A percentile compares a stretch with the other conserved stretches of the same genome.
These are phyloP conservation scores for Trichocladium antarcticum DNA, from an alignment of 495 filamentous ascomycete genomes.

Conservation along the genomic window DNA sequence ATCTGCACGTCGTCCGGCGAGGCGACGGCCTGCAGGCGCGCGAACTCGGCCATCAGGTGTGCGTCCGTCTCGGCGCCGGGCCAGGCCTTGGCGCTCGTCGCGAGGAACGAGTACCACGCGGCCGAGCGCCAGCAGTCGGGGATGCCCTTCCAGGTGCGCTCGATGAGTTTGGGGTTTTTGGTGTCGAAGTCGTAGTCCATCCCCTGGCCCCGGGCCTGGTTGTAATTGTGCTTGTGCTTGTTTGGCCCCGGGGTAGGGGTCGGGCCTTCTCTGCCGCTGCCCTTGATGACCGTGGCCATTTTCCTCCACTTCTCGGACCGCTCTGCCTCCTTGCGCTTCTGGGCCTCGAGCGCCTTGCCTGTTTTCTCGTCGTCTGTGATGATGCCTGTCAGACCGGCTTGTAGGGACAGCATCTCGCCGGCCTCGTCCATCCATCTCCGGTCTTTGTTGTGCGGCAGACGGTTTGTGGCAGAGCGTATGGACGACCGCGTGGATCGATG, in stretches of 20 bases:
- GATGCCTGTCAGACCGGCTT: slow-evolving; percentile 52
- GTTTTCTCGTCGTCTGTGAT: slow-evolving; percentile 49
- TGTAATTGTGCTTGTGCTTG: background rate
- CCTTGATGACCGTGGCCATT: slow-evolving; percentile 69
- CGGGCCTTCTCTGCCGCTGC: background rate
- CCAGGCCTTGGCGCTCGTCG: slow-evolving; percentile 61
- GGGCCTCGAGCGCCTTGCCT: slow-evolving; percentile 44
- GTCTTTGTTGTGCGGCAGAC: slow-evolving; percentile 63
- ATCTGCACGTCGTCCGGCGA: slow-evolving; percentile 95
- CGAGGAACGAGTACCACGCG: slow-evolving; percentile 90
- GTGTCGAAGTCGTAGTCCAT: slow-evolving; percentile 87
- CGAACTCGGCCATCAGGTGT: slow-evolving; percentile 56
- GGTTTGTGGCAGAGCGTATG: slow-evolving; percentile 57
- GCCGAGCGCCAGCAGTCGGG: slow-evolving; percentile 90
- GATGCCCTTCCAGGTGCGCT: slow-evolving; percentile 95
- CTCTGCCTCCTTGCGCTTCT: slow-evolving; percentile 69
- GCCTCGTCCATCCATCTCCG: slow-evolving; percentile 73
- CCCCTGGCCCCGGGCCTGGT: slow-evolving; percentile 50
- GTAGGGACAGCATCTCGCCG: slow-evolving; percentile 76
- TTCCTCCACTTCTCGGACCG: slow-evolving; percentile 92
- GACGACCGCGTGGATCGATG: slow-evolving; percentile 45
- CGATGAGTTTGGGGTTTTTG: slow-evolving; percentile 71
- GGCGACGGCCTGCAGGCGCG: slow-evolving; percentile 55
- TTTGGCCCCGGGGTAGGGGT: background rate
- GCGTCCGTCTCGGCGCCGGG: slow-evolving; percentile 52